phyloP scores from a whole-genome alignment of 192 early-diverging fungal species.

The Dispira simplex region DNA sequence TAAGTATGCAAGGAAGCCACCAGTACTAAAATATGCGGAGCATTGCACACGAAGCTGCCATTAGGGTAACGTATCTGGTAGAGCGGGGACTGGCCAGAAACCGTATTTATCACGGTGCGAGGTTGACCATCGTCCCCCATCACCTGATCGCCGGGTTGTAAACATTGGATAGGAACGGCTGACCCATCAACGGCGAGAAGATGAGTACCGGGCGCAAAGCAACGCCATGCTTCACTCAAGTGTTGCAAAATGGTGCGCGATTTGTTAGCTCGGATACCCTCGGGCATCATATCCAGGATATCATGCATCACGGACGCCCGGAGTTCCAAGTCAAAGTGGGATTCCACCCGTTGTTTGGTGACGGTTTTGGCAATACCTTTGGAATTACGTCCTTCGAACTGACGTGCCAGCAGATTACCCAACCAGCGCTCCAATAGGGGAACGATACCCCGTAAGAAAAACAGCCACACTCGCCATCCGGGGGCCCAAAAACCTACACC shows the following conservation, averaged over 20 bases:
- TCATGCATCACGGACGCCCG: conserved; percentile 98
- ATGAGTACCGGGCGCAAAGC: conserved; percentile 22
- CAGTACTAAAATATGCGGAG: conserved; percentile 17
- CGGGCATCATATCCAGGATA: conserved; percentile 99
- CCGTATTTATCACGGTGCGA: conserved; percentile 14
- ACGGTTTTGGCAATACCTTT: conserved; percentile 98
- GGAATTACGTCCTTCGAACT: conserved; percentile 95
- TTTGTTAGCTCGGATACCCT: conserved; percentile 95
- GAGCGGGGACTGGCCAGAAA: conserved; percentile 16
- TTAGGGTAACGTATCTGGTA: conserved; percentile 14
- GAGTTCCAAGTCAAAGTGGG: conserved; percentile 94
- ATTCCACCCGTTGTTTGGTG: conserved; percentile 98
- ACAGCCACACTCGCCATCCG: conserved; percentile 98
- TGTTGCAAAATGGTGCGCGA: conserved; percentile 92
- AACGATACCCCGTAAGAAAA: conserved; percentile 97
- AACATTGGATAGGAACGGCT: conserved; percentile 14
- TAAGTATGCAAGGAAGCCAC: conserved; percentile 13
- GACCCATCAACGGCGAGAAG: conserved; percentile 19
- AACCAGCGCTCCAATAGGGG: conserved; percentile 97
- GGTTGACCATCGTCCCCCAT: conserved; percentile 15
- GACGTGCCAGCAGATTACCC: conserved; percentile 94
- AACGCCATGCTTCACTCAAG: conserved; percentile 87
- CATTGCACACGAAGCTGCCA: conserved; percentile 19
- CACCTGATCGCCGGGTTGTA: conserved; percentile 15
- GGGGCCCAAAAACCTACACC: conserved; percentile 99